Evolutionary conservation across 208 protist species (phyloP).

Genomic region (Angomonas ambiguus): DNA sequence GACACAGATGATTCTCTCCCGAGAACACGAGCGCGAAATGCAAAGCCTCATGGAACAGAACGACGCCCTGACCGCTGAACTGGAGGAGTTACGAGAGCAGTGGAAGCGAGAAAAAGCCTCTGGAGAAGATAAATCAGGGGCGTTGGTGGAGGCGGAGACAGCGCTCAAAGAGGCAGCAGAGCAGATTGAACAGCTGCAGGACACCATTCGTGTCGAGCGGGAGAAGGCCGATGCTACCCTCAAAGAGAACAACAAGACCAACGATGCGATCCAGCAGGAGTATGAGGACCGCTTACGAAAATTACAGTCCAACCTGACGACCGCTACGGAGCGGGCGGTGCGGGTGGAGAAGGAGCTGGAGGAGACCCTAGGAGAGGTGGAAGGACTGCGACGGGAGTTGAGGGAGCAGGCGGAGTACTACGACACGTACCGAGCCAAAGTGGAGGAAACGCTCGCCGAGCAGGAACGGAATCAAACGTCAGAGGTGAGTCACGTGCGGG

Average conservation of each 20-base stretch:
- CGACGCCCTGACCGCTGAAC: conserved; percentile 29
- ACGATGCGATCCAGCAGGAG: conserved; percentile 30
- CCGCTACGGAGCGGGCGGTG: conserved; percentile 14
- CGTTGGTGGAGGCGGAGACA: conserved; percentile 26
- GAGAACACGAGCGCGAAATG: conserved; percentile 57
- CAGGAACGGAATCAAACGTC: conserved; percentile 23
- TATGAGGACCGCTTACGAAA: conserved; percentile 35
- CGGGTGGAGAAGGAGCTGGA: conserved; percentile 25
- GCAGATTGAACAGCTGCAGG: conserved; percentile 31
- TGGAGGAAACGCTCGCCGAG: conserved; percentile 14
- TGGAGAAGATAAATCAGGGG: conserved; percentile 14
- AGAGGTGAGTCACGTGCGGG: conserved; percentile 34
- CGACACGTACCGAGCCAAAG: conserved; percentile 9
- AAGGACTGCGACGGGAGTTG: conserved; percentile 15
- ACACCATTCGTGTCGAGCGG: conserved; percentile 18
- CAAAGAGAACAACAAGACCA: conserved; percentile 20
- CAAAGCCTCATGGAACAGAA: conserved; percentile 38
- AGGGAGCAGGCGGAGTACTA: conserved; percentile 7
- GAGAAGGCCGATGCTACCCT: conserved; percentile 16
- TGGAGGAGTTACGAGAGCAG: conserved; percentile 26
- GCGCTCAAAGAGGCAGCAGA: conserved; percentile 24
- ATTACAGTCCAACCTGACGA: conserved; percentile 32
- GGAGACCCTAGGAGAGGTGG: conserved; percentile 17
- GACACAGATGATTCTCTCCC: conserved; percentile 43
- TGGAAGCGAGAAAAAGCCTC: conserved; percentile 11